phyloP scores from a whole-genome alignment of 495 filamentous ascomycete species.

The Xylaria scruposa region DNA sequence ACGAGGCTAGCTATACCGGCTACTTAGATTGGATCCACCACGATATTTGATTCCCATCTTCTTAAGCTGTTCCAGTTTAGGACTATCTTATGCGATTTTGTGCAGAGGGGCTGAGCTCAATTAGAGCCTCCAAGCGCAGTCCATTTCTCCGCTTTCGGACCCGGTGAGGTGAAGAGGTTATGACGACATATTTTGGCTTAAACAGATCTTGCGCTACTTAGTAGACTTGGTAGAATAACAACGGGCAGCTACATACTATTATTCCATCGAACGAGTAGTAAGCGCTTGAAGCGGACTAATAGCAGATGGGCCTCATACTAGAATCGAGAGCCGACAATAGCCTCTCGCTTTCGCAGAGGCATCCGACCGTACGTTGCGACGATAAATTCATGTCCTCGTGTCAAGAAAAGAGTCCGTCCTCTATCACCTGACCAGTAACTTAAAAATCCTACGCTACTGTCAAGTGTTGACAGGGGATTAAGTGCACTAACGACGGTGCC shows the following conservation, averaged over 20 bases:
- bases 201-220: background rate
- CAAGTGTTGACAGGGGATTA: background rate
- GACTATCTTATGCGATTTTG: background rate
- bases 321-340: conserved; percentile 15
- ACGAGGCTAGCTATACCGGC: too few relatives aligned
- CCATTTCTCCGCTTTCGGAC: conserved; percentile 5
- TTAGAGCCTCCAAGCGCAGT: background rate
- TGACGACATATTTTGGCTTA: conserved; percentile 11
- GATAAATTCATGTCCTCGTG: background rate
- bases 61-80: too few relatives aligned
- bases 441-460: background rate
- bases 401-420: background rate
- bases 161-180: background rate
- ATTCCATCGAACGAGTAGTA: background rate
- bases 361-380: background rate
- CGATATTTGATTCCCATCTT: background rate
- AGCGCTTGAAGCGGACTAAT: background rate
- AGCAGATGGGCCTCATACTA: background rate
- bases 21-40: background rate
- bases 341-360: conserved; percentile 13
- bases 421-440: conserved; percentile 1
- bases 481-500: background rate
- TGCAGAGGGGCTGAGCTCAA: background rate
- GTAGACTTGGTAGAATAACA: too few relatives aligned
- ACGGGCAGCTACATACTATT: background rate